Conservation (phyloP, 2,329 filamentous ascomycete genomes). For the Calonectria pteridis region DNA sequence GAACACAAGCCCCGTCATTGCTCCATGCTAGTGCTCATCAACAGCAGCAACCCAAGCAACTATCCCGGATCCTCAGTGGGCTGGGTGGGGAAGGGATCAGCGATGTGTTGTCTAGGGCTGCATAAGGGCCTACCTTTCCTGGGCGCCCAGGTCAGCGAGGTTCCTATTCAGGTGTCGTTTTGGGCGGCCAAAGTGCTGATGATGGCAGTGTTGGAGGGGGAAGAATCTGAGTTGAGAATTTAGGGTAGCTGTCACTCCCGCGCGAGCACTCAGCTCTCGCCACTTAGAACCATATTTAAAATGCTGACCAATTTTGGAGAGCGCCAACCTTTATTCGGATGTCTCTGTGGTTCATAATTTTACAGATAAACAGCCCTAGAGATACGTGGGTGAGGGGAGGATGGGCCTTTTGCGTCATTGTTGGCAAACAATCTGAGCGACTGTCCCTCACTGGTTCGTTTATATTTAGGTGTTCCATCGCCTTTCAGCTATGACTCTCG, state of each 20-base stretch:
- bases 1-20: neutral
- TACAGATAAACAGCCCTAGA: neutral
- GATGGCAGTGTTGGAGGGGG: neutral
- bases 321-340: neutral
- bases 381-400: neutral
- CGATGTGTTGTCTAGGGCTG: conserved; percentile 2
- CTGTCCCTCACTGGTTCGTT: neutral
- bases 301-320: conserved; percentile 7
- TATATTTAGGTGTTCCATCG: neutral
- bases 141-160: neutral
- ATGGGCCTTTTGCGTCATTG: neutral
- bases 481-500: neutral
- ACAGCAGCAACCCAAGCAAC: neutral
- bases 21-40: conserved; percentile 1
- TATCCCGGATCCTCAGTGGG: neutral
- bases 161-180: neutral
- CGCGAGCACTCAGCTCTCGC: neutral
- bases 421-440: no score
- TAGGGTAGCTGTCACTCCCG: neutral
- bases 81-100: neutral
- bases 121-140: neutral
- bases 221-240: conserved; percentile 14
- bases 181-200: neutral
- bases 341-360: neutral
- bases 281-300: neutral